Percentiles rank a stretch among this genome's conserved stretches.
Conservation (phyloP, 495 filamentous ascomycete genomes). For the Venustampulla echinocandica region DNA sequence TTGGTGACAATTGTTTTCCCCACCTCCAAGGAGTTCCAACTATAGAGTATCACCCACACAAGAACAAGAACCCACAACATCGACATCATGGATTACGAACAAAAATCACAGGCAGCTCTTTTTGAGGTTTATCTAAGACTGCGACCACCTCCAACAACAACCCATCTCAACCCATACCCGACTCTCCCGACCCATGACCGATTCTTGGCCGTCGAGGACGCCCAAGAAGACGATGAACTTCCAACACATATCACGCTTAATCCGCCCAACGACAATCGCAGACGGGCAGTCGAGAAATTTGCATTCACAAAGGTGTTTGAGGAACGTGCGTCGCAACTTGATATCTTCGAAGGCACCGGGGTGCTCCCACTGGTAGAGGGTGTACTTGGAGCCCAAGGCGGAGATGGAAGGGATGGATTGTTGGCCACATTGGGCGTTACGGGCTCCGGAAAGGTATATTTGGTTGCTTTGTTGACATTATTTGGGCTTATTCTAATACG, state of each 20-base stretch:
- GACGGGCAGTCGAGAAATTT: conserved; percentile 85
- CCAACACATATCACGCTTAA: conserved; percentile 83
- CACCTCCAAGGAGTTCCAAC: no score
- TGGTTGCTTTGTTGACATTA: background rate
- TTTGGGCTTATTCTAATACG: conserved; percentile 3
- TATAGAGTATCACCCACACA: no score
- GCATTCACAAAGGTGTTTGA: conserved; percentile 92
- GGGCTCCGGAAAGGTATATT: conserved; percentile 82
- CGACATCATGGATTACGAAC: no score
- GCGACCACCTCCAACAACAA: conserved; percentile 53
- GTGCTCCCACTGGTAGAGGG: conserved; percentile 68
- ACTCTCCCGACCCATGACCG: conserved; percentile 44
- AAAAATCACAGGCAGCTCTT: conserved; percentile 36
- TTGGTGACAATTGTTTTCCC: no score
- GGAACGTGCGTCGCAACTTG: conserved; percentile 71
- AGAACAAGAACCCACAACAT: no score
- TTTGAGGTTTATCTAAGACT: conserved; percentile 92
- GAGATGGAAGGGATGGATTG: conserved; percentile 77
- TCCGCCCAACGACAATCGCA: conserved; percentile 67
- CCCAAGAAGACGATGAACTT: conserved; percentile 35
- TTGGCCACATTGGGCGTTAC: conserved; percentile 91
- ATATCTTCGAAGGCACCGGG: conserved; percentile 78
- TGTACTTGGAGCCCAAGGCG: conserved; percentile 57
- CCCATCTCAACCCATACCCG: conserved; percentile 24
- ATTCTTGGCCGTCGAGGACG: conserved; percentile 67